Conservation (phyloP, 225 moss, liverwort and hornwort genomes). For the Climacium dendroides region DNA sequence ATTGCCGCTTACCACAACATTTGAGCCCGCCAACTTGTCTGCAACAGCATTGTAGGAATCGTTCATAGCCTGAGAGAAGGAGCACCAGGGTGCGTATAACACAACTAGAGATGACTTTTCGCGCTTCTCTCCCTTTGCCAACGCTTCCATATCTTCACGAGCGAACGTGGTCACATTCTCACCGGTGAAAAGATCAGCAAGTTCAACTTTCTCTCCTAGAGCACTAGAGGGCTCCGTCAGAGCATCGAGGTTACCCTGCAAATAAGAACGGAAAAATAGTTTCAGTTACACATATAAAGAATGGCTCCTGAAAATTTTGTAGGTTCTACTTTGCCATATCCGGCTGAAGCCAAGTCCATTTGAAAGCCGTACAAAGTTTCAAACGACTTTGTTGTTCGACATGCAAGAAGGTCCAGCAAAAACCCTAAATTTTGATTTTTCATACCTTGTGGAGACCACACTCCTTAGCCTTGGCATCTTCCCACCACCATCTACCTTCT, state of each 20-base stretch:
- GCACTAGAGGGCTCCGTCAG: not conserved
- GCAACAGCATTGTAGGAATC: slow-evolving; percentile 62
- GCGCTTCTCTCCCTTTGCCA: slow-evolving; percentile 31
- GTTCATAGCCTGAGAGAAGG: slow-evolving; percentile 85
- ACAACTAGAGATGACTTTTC: slow-evolving; percentile 57
- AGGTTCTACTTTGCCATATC: not conserved
- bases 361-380: not conserved
- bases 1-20: slow-evolving; percentile 43
- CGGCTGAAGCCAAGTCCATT: not conserved
- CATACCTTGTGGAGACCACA: slow-evolving; percentile 92
- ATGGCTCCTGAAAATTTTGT: not conserved
- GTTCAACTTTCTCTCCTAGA: slow-evolving; percentile 10
- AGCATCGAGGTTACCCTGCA: slow-evolving; percentile 62
- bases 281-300: not conserved
- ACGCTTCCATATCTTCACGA: slow-evolving; percentile 53
- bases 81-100: slow-evolving; percentile 93
- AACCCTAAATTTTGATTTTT: not conserved
- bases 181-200: slow-evolving; percentile 63
- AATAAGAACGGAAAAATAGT: not conserved
- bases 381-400: not conserved
- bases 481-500: slow-evolving; percentile 99
- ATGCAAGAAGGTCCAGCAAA: not conserved
- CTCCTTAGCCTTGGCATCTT: slow-evolving; percentile 91
- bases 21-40: slow-evolving; percentile 51
- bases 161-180: slow-evolving; percentile 44